Evolutionary conservation across 2,329 filamentous ascomycete genomes (phyloP), one percentile per base, ranked within the genome.

Genomic region (Penicillium sclerotigenum): DNA sequence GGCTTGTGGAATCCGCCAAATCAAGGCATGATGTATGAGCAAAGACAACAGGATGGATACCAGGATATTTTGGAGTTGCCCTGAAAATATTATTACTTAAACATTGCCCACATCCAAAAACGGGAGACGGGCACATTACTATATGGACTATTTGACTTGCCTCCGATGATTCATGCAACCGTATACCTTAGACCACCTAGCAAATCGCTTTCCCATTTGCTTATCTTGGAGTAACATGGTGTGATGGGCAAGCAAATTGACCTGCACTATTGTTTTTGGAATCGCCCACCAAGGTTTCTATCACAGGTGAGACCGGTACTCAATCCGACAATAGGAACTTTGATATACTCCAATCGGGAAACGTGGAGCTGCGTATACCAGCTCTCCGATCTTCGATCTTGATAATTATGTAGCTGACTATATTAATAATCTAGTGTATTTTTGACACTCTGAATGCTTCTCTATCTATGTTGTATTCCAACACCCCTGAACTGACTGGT

Each of bases 21-120:
- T 24, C 46, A 47, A 58, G 50, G 40, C 38, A 62, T 41, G 62
- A 66, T 57, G 65, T 70, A 54, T 70, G 56, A 59, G 53, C 52
- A 43, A 60, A 59, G 50, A 62, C 18, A 50, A 54, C 28, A 59
- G 20, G 62, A 52, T 59, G 62, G 61, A 68, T 69, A 63, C 60
- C 61, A 66, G 56, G 54, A 53, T 57, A 61, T 42, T 47, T 57
- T 42, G 48, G 56, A 56, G 46, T 56, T 54, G 43, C 41, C 50
- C 41, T 43, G 46, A 24, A 50, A 34, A 54, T 51, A 51, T 51
- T 29, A 36, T 29, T 36, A 40, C 13, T 51, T 43, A 5, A 33
- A 43, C n/a, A 38, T 41, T 16, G 37, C 28, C 33, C 16, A 31
- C 6, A 43, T 33, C 11, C 26, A 37, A 31, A 31, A 13, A 14